Evolutionary conservation across 257 asterid species (phyloP), one percentile per base, ranked within the genome.

Genomic region (Henckelia pumila): DNA sequence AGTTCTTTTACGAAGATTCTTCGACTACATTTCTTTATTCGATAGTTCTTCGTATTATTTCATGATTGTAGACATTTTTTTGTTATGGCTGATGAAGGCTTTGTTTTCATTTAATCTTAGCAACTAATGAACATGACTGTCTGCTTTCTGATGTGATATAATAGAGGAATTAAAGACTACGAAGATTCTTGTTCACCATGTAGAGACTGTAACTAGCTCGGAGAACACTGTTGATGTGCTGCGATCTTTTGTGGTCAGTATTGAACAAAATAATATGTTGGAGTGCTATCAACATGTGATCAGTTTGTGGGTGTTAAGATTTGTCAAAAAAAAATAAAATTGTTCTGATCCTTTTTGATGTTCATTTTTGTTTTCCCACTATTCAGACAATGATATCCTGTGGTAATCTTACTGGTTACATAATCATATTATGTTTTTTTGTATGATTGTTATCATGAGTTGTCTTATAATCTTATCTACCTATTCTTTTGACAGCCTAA

Each of bases 131-230:
- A 56, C 26, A 24, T 21, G 21, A 49, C 37, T 57, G 63, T 6
- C 67, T 61, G 40, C 20, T 17, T 1, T 70, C 56, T 73, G 64
- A 56, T 59, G 65, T 69, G 63, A 74, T 71, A 22, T 79, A 86
- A 97, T 68, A 22, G 89, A 82, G 75, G 94, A 80, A 79, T 73
- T 67, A 68, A 85, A 73, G 81, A 71, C 80, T 62, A 83, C 70
- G 74, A 93, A 93, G 86, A 67, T 93, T 37, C 80, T 93, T 74
- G 95, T 93, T 59, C 93, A 65, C 11, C 96, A 81, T 60, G 89
- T 89, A 75, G 96, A 93, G 85, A 89, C 97, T 50, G 78, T 86
- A 37, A 70, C 80, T 58, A 86, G 82, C 82, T 75, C 95, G 6
- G 79, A 74, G 73, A 85, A 85, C 62, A 81, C 96, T 53, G 71